Base-by-base conservation (phyloP, 306 rosid species). In the Clitoria ternatea region DNA sequence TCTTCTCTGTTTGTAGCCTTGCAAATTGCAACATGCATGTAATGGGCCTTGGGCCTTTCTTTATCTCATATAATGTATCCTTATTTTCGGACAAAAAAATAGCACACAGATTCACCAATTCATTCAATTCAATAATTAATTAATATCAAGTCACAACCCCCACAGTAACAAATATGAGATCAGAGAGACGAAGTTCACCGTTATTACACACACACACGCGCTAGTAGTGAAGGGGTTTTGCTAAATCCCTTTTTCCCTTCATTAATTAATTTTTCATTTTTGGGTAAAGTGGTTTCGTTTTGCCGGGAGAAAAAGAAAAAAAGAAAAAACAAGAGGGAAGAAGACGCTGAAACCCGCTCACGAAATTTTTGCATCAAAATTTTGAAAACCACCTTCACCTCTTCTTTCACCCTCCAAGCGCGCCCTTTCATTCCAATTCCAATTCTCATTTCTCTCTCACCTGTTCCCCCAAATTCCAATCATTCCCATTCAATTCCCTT, bases 351-450 rank as follows among this genome's bases (percentile, higher is more conserved):
- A 30, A 55, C 87, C 85, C 87, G 86, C 81, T 80, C 87, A 15
- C 66, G n/a, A n/a, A 79, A 83, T 55, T 85, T 84, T 63, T 63
- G 66, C 81, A 76, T 85, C 79, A 81, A 85, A 85, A 76, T 78
- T 88, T 88, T 88, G 86, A 82, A 83, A 79, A 24, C 45, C 42
- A 47, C 26, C 8, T 0, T 18, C 11, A 20, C 59, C 24, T 5
- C 13, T 45, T 47, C 23, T 55, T 66, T 77, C 61, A 52, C 22
- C 11, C 4, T 54, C 9, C 17, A 69, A 69, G 72, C 81, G 82
- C 89, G 83, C 88, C 88, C 59, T 74, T 65, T 10, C 53, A 44
- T 26, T 10, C 14, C 15, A 32, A 40, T 65, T 14, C 72, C 55
- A 69, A 12, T 69, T 77, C 65, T 64, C 39, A 36, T 9, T 22